Conservation (phyloP, 805 yeast genomes). For the Blastobotrys mokoenaii region DNA sequence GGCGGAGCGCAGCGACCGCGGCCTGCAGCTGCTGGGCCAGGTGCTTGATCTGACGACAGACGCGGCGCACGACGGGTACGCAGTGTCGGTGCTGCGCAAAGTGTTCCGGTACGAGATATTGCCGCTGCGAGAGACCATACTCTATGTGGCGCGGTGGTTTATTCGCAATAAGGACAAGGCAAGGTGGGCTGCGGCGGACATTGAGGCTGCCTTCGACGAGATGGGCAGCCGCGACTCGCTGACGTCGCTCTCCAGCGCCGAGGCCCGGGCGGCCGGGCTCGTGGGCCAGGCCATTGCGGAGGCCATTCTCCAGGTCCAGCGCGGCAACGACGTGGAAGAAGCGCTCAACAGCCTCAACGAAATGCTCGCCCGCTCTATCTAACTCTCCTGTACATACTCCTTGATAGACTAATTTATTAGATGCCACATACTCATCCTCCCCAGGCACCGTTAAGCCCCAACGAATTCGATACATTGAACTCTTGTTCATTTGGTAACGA, state of each 20-base stretch:
- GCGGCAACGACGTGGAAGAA: conserved; percentile 14
- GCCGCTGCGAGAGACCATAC: conserved; percentile 10
- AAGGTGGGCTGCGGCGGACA: conserved; percentile 13
- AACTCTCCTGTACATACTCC: not conserved
- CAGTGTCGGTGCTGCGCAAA: conserved; percentile 11
- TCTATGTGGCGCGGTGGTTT: conserved; percentile 12
- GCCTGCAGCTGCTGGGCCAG: conserved; percentile 11
- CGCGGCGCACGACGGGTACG: conserved; percentile 1
- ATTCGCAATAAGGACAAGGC: conserved; percentile 9
- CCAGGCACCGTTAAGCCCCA: not conserved
- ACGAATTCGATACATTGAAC: not conserved
- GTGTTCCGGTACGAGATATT: conserved; percentile 15
- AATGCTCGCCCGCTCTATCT: not conserved
- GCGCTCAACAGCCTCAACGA: conserved; percentile 8
- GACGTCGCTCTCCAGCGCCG: conserved; percentile 8
- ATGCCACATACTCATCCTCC: not conserved
- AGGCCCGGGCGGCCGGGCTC: conserved; percentile 10
- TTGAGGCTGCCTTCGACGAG: conserved; percentile 13
- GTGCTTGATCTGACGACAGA: conserved; percentile 15
- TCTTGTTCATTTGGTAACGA: not conserved
- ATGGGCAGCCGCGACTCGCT: conserved; percentile 8
- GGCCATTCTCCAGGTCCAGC: conserved; percentile 10
- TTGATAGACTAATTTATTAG: not conserved
- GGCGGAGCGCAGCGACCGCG: conserved; percentile 9
- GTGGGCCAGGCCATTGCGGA: conserved; percentile 13